Evolutionary conservation across 1,139 yeast genomes (phyloP), one percentile per base, ranked within the genome.

Genomic region (Diutina mesorugosa): DNA sequence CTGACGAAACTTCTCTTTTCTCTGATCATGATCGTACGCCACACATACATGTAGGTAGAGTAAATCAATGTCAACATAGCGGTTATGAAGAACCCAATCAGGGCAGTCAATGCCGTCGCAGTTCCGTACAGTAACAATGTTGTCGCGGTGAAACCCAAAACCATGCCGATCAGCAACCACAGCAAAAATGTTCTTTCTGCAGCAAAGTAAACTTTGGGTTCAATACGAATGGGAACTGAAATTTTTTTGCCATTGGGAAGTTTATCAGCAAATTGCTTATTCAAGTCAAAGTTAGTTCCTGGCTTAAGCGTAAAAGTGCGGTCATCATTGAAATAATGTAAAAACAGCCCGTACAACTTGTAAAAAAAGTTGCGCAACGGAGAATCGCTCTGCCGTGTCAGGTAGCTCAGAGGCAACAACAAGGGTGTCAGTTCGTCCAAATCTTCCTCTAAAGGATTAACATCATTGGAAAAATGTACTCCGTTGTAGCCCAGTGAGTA

Each of bases 71-170:
- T 85, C 59, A 82, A 72, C 47, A 90, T 74, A 0, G 98, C 90
- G 30, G 95, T 83, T 26, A 88, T 59, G 71, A 88, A 90, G 71
- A 93, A 93, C n/a, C 96, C 95, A 58, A 90, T 78, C 0, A 97
- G 85, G 0, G 97, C 96, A 53, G 89, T 78, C 63, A 90, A 76
- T 0, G 97, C 84, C 51, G 83, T 72, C 56, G 73, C 72, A 58
- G 83, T 80, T 63, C 95, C 93, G 67, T 84, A 87, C 59, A 84
- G 84, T 63, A 87, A 72, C 61, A 87, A 74, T 1, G 90, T 74
- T 18, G 85, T 83, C 1, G 90, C 88, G 9, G 90, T 84, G 57
- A 86, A 88, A 53, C 88, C 86, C 59, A 87, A 74, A 54, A 86
- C 74, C 77, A 87, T 77, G 5, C 87, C 85, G 60, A 87, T 84